A percentile compares a stretch with the other conserved stretches of the same genome.
Conservation (phyloP, 257 asterid species). For the Nyctanthes arbortristis region DNA sequence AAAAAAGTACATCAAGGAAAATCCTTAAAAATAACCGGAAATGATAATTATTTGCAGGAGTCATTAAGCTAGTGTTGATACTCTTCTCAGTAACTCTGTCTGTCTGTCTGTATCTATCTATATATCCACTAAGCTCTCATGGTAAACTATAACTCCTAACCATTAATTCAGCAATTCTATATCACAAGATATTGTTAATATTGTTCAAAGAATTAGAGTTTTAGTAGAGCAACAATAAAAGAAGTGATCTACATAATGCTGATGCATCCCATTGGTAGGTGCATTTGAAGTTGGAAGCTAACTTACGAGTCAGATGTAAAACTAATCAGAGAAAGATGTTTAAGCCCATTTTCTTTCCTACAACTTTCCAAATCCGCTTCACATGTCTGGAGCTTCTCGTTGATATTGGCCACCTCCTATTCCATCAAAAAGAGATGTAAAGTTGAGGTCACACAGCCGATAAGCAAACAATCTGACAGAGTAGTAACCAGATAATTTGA, state of each 20-base stretch:
- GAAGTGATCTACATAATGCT: neutral
- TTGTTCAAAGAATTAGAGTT: too few species aligned
- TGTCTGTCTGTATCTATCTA: neutral
- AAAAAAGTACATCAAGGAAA: too few species aligned
- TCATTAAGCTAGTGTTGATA: neutral
- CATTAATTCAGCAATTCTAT: too few species aligned
- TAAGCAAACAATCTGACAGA: slow-evolving; percentile 12
- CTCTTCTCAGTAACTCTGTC: too few species aligned
- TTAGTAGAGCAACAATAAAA: neutral
- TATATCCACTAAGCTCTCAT: too few species aligned
- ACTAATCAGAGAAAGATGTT: slow-evolving; percentile 55
- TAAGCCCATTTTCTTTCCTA: slow-evolving; percentile 53
- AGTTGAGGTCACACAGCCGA: neutral
- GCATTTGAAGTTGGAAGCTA: slow-evolving; percentile 11
- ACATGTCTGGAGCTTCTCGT: slow-evolving; percentile 55
- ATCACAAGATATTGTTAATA: too few species aligned
- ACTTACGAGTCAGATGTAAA: slow-evolving; percentile 61
- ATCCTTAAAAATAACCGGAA: neutral
- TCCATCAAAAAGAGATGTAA: slow-evolving; percentile 19
- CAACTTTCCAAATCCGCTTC: slow-evolving; percentile 57
- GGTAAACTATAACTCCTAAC: too few species aligned
- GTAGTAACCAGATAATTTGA: neutral
- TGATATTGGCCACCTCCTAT: slow-evolving; percentile 61
- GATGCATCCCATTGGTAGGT: neutral
- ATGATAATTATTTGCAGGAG: neutral